These are phyloP conservation scores for Lipomyces orientalis DNA, from an alignment of 805 yeast genomes.

Conservation along the genomic window DNA sequence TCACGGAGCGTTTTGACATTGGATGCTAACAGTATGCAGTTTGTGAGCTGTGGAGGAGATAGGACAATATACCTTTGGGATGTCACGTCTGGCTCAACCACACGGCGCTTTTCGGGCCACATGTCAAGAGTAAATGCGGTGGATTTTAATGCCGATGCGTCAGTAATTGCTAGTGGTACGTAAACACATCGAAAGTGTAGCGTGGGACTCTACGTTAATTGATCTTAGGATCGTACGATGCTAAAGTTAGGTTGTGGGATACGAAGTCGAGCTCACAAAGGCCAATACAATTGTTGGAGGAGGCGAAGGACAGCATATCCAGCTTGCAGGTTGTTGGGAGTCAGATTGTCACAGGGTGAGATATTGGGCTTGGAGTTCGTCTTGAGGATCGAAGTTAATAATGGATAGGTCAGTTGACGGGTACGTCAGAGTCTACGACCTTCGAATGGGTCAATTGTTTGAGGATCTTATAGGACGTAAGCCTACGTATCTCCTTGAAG, in stretches of 20 bases:
- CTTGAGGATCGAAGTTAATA: not conserved
- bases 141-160: slow-evolving; percentile 39
- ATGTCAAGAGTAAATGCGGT: slow-evolving; percentile 41
- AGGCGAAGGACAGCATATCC: slow-evolving; percentile 46
- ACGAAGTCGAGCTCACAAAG: slow-evolving; percentile 34
- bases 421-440: slow-evolving; percentile 42
- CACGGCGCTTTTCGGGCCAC: slow-evolving; percentile 43
- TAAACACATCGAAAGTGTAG: not conserved
- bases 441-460: slow-evolving; percentile 42
- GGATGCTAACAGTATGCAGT: slow-evolving; percentile 25
- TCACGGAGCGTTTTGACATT: not conserved
- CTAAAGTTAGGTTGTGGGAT: slow-evolving; percentile 47
- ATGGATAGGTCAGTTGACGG: slow-evolving; percentile 44
- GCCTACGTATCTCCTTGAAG: not conserved
- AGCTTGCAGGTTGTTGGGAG: slow-evolving; percentile 35
- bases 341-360: slow-evolving; percentile 41
- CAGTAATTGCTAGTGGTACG: slow-evolving; percentile 41
- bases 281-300: slow-evolving; percentile 48
- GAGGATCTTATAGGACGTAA: slow-evolving; percentile 39
- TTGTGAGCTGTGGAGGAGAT: slow-evolving; percentile 47
- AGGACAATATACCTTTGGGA: slow-evolving; percentile 45
- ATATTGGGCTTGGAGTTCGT: not conserved
- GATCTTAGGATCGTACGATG: slow-evolving; percentile 43
- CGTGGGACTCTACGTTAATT: not conserved
- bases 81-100: slow-evolving; percentile 38